A percentile compares a stretch with the other conserved stretches of the same genome.
Conservation (phyloP, 805 yeast species). For the Metschnikowia lochheadii region DNA sequence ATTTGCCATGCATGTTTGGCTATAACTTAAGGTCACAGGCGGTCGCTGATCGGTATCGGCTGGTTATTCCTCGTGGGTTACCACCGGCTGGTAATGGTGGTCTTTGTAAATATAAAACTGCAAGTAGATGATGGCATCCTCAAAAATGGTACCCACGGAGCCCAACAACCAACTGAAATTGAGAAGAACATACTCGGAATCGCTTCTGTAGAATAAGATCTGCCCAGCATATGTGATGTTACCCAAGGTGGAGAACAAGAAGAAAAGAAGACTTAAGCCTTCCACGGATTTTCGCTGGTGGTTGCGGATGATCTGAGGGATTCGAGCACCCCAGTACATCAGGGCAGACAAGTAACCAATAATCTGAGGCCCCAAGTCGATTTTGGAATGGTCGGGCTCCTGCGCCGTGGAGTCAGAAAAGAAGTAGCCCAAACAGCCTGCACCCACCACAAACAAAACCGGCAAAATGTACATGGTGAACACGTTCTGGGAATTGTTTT, state of each 20-base stretch:
- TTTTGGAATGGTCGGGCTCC: constrained; percentile 22
- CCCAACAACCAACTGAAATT: constrained; percentile 79
- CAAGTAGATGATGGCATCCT: constrained; percentile 60
- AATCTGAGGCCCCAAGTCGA: constrained; percentile 55
- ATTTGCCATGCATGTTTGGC: not conserved
- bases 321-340: constrained; percentile 62
- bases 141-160: constrained; percentile 70
- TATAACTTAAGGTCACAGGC: too few species aligned
- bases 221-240: constrained; percentile 73
- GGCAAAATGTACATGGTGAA: constrained; percentile 56
- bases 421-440: constrained; percentile 60
- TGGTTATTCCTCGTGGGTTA: not conserved
- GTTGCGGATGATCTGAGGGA: constrained; percentile 84
- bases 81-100: constrained; percentile 10
- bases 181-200: constrained; percentile 52
- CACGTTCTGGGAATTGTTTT: constrained; percentile 43
- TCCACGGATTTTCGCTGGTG: constrained; percentile 70
- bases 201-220: constrained; percentile 62
- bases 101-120: constrained; percentile 63
- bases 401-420: constrained; percentile 31
- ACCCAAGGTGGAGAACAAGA: constrained; percentile 69
- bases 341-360: constrained; percentile 68
- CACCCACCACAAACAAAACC: constrained; percentile 52
- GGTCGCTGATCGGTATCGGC: too few species aligned
- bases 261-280: constrained; percentile 82